Evolutionary conservation across 208 protist genomes (phyloP).

Genomic region (Crithidia bombi): DNA sequence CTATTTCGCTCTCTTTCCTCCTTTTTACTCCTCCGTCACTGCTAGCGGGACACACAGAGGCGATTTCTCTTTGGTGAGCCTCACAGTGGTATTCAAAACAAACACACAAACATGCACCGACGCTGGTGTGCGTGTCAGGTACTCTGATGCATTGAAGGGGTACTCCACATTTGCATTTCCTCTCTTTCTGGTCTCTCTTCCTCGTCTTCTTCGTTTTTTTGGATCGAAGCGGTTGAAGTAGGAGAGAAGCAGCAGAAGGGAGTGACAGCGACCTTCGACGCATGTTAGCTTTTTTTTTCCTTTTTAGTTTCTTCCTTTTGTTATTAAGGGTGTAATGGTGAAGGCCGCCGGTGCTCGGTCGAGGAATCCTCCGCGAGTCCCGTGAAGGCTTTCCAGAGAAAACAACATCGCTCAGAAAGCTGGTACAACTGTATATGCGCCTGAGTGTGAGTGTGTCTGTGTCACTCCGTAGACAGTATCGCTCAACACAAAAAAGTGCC

Average conservation of each 20-base stretch:
- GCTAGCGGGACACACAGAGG: not conserved
- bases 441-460: constrained; percentile 5
- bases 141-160: not conserved
- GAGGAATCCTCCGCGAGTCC: not conserved
- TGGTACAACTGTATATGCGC: not conserved
- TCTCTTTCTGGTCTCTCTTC: not conserved
- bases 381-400: constrained; percentile 1
- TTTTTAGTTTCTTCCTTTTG: not conserved
- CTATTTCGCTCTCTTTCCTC: constrained; percentile 10
- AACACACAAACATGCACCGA: not conserved
- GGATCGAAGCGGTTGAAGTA: not conserved
- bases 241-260: not conserved
- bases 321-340: constrained; percentile 12
- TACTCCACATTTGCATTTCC: too few species aligned
- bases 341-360: not conserved
- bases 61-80: not conserved
- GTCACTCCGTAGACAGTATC: not conserved
- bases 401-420: constrained; percentile 1
- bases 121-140: not conserved
- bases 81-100: not conserved
- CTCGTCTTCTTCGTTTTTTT: not conserved
- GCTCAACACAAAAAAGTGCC: too few species aligned
- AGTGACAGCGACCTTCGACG: not conserved
- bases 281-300: not conserved
- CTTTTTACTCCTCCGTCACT: too few species aligned